A percentile compares a stretch with the other conserved stretches of the same genome.
phyloP scores from a whole-genome alignment of 768 basidiomycete genomes.

The Trametes punicea region DNA sequence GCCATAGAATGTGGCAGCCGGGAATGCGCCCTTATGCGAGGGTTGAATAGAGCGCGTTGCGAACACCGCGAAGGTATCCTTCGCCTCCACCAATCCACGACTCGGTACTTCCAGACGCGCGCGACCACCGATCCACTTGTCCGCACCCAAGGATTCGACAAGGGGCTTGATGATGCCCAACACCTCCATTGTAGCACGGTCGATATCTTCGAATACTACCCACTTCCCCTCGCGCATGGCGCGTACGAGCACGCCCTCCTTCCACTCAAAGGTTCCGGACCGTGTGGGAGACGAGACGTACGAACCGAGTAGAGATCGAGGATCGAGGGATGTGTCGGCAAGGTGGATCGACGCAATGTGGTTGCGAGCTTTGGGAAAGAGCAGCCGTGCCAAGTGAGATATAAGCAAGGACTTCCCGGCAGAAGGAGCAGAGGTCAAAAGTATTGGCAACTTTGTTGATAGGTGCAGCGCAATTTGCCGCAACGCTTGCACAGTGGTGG shows the following conservation, averaged over 20 bases:
- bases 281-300: constrained; percentile 83
- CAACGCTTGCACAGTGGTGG: constrained; percentile 56
- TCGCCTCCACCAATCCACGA: constrained; percentile 69
- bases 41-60: constrained; percentile 74
- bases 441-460: constrained; percentile 68
- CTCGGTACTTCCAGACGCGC: constrained; percentile 72
- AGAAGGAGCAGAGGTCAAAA: constrained; percentile 83
- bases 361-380: constrained; percentile 58
- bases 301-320: constrained; percentile 88
- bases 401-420: constrained; percentile 85
- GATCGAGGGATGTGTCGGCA: constrained; percentile 93
- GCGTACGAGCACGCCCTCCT: constrained; percentile 87
- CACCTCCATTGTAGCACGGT: constrained; percentile 86
- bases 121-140: constrained; percentile 72
- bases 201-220: constrained; percentile 91
- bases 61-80: constrained; percentile 80
- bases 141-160: constrained; percentile 63
- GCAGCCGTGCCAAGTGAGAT: constrained; percentile 63
- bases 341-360: constrained; percentile 86
- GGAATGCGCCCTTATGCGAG: constrained; percentile 45
- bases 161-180: constrained; percentile 84
- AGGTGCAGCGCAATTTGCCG: constrained; percentile 59
- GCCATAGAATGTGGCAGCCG: constrained; percentile 73
- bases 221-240: constrained; percentile 89
- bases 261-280: constrained; percentile 93